phyloP scores from a whole-genome alignment of 371 early-diverging fungal species.

The Thermomucor indicae-seudaticae region DNA sequence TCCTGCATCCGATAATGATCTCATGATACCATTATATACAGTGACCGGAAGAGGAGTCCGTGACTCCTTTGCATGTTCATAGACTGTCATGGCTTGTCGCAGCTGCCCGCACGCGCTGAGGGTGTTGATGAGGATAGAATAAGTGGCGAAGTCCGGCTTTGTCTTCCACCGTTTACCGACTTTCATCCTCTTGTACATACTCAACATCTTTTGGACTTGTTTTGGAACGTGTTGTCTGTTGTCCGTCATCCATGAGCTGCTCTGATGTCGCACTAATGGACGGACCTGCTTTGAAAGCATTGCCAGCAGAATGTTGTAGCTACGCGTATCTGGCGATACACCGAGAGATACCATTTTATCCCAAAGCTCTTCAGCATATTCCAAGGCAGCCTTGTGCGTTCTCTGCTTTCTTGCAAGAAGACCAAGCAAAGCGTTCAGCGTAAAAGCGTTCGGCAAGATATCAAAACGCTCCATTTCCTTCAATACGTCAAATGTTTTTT shows the following conservation, averaged over 20 bases:
- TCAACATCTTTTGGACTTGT: constrained; percentile 27
- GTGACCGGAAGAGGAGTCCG: constrained; percentile 12
- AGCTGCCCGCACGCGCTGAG: constrained; percentile 16
- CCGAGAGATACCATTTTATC: constrained; percentile 17
- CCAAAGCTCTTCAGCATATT: constrained; percentile 16
- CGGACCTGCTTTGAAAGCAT: constrained; percentile 14
- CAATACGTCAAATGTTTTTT: constrained; percentile 19
- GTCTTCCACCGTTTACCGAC: neutral
- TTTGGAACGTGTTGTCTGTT: too few species aligned
- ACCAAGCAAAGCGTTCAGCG: constrained; percentile 29
- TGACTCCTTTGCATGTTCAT: constrained; percentile 25
- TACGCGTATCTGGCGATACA: constrained; percentile 29
- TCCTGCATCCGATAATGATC: constrained; percentile 14
- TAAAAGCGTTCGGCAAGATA: constrained; percentile 28
- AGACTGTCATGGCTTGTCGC: constrained; percentile 30
- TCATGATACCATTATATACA: constrained; percentile 30
- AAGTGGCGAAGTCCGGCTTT: constrained; percentile 36
- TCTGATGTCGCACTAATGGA: neutral
- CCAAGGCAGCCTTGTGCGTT: constrained; percentile 4
- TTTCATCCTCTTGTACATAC: constrained; percentile 3
- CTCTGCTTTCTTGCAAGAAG: constrained; percentile 12
- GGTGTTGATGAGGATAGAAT: constrained; percentile 33
- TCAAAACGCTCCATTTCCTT: constrained; percentile 26
- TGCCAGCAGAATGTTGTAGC: constrained; percentile 30
- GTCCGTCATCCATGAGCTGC: constrained; percentile 10